Evolutionary conservation across 495 filamentous ascomycete genomes (phyloP).

Genomic region (Aspergillus kassunensis): DNA sequence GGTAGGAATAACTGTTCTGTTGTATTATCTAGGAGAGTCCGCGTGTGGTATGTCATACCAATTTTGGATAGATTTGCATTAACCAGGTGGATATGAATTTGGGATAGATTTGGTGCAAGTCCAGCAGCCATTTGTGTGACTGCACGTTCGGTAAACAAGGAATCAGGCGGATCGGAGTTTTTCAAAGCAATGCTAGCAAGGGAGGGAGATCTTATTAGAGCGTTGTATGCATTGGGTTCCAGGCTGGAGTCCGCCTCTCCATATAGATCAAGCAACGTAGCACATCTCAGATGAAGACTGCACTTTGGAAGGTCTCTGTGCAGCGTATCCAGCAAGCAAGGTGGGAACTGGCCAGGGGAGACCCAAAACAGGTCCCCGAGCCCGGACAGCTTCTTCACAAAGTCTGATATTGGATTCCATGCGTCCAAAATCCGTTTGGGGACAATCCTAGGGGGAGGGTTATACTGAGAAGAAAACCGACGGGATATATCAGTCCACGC

Average conservation of each 20-base stretch:
- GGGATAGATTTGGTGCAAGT: background rate
- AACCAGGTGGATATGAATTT: conserved; percentile 2
- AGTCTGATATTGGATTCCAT: background rate
- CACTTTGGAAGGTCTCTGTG: background rate
- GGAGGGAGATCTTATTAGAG: background rate
- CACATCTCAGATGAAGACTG: background rate
- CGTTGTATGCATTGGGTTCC: background rate
- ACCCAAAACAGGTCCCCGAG: background rate
- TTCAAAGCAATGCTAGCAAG: background rate
- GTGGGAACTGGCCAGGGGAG: background rate
- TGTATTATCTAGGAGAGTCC: background rate
- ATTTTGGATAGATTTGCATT: background rate
- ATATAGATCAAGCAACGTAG: background rate
- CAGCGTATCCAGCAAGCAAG: background rate
- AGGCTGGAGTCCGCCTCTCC: background rate
- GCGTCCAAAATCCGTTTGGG: background rate
- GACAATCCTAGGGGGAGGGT: background rate
- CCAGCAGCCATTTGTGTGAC: conserved; percentile 4
- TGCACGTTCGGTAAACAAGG: background rate
- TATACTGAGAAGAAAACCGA: background rate
- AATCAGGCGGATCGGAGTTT: background rate
- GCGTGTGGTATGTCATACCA: background rate
- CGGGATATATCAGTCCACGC: background rate
- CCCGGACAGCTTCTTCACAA: background rate
- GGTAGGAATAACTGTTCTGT: background rate